Base-by-base conservation (phyloP, 2,329 filamentous ascomycete genomes). In the Dryadomyces sulphureus region DNA sequence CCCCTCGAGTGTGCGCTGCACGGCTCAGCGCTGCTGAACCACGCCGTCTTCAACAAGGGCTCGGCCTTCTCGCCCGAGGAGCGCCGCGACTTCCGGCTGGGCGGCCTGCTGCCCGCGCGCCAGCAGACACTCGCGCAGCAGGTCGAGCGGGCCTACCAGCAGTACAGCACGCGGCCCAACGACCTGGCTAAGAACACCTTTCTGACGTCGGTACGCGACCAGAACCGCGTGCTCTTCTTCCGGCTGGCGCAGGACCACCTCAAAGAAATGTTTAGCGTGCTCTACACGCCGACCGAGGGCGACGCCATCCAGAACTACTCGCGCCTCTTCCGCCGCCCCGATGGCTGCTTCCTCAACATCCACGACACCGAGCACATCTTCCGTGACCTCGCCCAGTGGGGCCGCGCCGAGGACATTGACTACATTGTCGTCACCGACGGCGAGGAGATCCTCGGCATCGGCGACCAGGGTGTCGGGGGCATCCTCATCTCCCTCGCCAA, bases 251-350 rank as follows among this genome's bases (percentile, higher is more conserved):
- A 84, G 58, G 77, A 84, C 5, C 81, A 94, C 55, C 64, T 94
- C 19, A 79, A 84, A 52, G 86, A 94, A 57, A 92, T 94, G 84
- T 89, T 93, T 57, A 78, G 81, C 36, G 68, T 94, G n/a, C 84
- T 94, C 24, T 94, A 94, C 57, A 94, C 88, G 0, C 88, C 88
- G 0, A 94, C 88, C 0, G 87, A 94, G 62, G 86, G 84, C 8
- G 85, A 93, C 36, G 88, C 88, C 0, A 94, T 94, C 43, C 77
- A 85, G 53, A 84, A 89, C 52, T 94, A 85, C 57, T 92, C 85
- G 0, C 66, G 79, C 0, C 60, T 92, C 0, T 94, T 94, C 56
- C 68, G 88, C 11, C 69, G 75, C 17, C 84, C 87, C 0, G 82
- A 90, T 53, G 88, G 88, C 0, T 87, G 84, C 54, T 93, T 87